Conservation (phyloP, 768 basidiomycete species). For the Kwoniella pini region DNA sequence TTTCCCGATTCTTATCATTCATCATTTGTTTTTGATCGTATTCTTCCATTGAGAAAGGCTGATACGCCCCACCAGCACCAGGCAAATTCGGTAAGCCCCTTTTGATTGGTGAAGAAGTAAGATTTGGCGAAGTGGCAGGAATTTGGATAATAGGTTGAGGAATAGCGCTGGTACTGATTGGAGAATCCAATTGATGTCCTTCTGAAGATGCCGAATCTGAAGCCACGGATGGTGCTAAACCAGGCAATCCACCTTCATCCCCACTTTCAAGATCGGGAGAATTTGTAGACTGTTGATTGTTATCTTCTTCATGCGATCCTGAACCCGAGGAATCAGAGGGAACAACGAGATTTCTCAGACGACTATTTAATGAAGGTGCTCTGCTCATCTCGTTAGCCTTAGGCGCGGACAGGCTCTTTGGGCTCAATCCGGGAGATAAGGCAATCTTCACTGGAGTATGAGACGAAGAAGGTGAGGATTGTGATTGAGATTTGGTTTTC, state of each 20-base stretch:
- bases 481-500: slow-evolving; percentile 6
- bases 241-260: slow-evolving; percentile 27
- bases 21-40: not conserved
- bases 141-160: not conserved
- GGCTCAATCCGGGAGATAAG: slow-evolving; percentile 16
- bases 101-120: not conserved
- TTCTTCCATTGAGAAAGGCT: slow-evolving; percentile 12
- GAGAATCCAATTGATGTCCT: slow-evolving; percentile 35
- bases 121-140: not conserved
- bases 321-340: not conserved
- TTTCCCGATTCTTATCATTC: not conserved
- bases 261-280: slow-evolving; percentile 9
- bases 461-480: not conserved
- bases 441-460: not conserved
- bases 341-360: slow-evolving; percentile 9
- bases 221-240: slow-evolving; percentile 39
- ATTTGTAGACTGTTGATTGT: too few species aligned
- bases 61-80: not conserved
- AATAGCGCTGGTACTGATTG: not conserved
- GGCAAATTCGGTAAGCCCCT: not conserved
- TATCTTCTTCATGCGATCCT: too few species aligned
- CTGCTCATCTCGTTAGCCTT: slow-evolving; percentile 4
- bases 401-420: slow-evolving; percentile 6
- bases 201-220: slow-evolving; percentile 43
- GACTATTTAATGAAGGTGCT: slow-evolving; percentile 15